These are phyloP conservation scores for Apiotrichum sp. DNA, from an alignment of 1,284 basidiomycete genomes.

Conservation along the genomic window DNA sequence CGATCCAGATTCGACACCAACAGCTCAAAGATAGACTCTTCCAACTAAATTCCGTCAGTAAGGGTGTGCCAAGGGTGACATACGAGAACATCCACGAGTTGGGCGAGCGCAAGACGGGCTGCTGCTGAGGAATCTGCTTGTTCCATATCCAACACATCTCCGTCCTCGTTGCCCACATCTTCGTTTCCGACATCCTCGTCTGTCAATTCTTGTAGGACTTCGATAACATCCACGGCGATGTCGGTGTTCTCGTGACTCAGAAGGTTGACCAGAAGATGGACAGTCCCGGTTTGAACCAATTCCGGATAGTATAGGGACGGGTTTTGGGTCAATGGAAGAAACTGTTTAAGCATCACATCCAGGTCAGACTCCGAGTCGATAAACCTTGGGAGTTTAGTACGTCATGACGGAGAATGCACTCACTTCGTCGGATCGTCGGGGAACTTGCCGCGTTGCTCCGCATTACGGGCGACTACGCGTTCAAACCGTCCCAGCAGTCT, in stretches of 20 bases:
- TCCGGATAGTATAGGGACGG: constrained; percentile 83
- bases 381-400: constrained; percentile 57
- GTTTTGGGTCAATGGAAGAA: constrained; percentile 82
- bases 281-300: constrained; percentile 67
- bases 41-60: constrained; percentile 49
- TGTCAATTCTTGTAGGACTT: constrained; percentile 86
- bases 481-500: constrained; percentile 76
- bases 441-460: constrained; percentile 87
- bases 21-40: constrained; percentile 76
- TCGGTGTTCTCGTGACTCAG: constrained; percentile 90
- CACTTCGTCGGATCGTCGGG: constrained; percentile 85
- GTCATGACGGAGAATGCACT: constrained; percentile 19
- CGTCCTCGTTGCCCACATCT: constrained; percentile 51
- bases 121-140: constrained; percentile 51
- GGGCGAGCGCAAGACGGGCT: constrained; percentile 54
- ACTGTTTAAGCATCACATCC: constrained; percentile 74
- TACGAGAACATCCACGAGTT: constrained; percentile 68
- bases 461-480: constrained; percentile 83
- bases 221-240: constrained; percentile 85
- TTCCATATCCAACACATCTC: constrained; percentile 53
- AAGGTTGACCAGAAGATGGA: constrained; percentile 65
- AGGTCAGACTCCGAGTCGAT: constrained; percentile 97
- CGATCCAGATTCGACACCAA: constrained; percentile 81
- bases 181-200: constrained; percentile 85
- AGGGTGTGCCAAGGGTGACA: constrained; percentile 30